Conservation (phyloP, 768 basidiomycete species). For the Flagelloscypha sp. region DNA sequence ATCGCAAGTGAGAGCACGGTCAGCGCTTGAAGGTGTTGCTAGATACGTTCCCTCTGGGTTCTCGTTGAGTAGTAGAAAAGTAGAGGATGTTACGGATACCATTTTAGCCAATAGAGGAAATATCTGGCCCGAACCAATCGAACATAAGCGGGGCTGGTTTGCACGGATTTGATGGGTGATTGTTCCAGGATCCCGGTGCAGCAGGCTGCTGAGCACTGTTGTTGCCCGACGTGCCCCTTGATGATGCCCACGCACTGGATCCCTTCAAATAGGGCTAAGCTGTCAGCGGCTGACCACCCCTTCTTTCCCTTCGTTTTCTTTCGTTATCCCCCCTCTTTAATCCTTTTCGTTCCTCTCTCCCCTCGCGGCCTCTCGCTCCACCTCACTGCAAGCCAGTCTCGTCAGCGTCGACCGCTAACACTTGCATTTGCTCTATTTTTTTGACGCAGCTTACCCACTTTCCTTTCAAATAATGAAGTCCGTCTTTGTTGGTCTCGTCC, state of each 20-base stretch:
- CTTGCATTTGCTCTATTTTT: constrained; percentile 27
- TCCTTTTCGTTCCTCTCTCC: constrained; percentile 25
- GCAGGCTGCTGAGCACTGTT: too few species aligned
- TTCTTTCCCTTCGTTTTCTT: constrained; percentile 15
- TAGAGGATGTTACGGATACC: neutral
- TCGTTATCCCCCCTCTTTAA: constrained; percentile 31
- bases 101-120: constrained; percentile 11
- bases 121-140: constrained; percentile 5
- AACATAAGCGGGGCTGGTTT: too few species aligned
- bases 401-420: constrained; percentile 67
- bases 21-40: constrained; percentile 89
- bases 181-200: too few species aligned
- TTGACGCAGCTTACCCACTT: constrained; percentile 28
- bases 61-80: constrained; percentile 4
- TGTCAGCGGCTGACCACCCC: constrained; percentile 1
- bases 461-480: constrained; percentile 60
- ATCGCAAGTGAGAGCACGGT: constrained; percentile 82
- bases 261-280: constrained; percentile 29
- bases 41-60: constrained; percentile 44
- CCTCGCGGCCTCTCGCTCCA: constrained; percentile 30
- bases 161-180: too few species aligned
- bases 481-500: constrained; percentile 48
- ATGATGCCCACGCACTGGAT: too few species aligned
- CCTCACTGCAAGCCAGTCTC: constrained; percentile 58
- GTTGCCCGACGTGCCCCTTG: too few species aligned